Conservation (phyloP, 768 basidiomycete species). For the Naganishia onofrii region DNA sequence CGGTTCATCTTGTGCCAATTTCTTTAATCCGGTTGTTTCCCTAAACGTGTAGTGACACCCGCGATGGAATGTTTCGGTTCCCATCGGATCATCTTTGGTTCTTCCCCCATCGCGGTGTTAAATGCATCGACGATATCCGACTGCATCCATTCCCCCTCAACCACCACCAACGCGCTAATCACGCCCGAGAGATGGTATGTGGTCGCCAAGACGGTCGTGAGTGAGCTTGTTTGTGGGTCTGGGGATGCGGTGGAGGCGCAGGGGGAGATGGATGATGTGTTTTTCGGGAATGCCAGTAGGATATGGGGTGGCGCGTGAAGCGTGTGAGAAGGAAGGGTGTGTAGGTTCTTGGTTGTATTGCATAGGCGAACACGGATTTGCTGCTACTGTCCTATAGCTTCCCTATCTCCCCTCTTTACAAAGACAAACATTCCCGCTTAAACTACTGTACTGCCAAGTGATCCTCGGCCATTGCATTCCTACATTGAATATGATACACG, state of each 20-base stretch:
- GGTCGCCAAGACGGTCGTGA: constrained; percentile 3
- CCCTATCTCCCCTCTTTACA: no score
- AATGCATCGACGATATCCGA: no score
- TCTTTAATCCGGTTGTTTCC: not conserved
- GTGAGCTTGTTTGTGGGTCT: constrained; percentile 22
- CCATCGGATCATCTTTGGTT: constrained; percentile 47
- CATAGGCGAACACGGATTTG: no score
- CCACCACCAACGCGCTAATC: not conserved
- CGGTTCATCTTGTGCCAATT: not conserved
- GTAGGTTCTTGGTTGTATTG: no score
- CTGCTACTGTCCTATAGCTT: no score
- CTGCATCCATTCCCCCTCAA: no score
- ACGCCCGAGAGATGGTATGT: constrained; percentile 8
- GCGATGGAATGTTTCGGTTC: constrained; percentile 49
- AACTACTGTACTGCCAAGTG: no score
- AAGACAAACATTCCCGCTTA: no score
- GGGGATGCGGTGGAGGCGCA: constrained; percentile 14
- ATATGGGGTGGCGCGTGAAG: constrained; percentile 17
- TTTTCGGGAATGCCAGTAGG: constrained; percentile 23
- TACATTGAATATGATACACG: no score
- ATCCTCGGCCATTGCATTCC: no score
- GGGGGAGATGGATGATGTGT: constrained; percentile 25
- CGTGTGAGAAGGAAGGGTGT: no score
- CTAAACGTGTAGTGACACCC: constrained; percentile 39
- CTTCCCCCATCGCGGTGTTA: constrained; percentile 37